These are phyloP conservation scores for Drechslerella coelobrocha DNA, from an alignment of 2,329 filamentous ascomycete genomes.

Conservation along the genomic window DNA sequence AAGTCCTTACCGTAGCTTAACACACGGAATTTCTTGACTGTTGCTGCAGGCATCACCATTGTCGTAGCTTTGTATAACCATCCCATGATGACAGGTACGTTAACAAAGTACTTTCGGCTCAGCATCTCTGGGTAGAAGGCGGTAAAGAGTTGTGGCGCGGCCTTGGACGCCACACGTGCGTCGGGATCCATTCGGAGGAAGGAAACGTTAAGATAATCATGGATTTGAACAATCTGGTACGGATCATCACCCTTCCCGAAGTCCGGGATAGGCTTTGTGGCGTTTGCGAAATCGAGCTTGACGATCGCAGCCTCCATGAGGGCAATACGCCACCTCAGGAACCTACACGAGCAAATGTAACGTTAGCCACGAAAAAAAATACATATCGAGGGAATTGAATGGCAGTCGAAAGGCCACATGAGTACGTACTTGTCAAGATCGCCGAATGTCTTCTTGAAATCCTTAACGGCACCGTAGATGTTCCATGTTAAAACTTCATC, in stretches of 20 bases:
- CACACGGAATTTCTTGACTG: conserved; percentile 79
- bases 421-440: conserved; percentile 75
- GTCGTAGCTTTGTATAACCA: conserved; percentile 81
- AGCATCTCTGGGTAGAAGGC: conserved; percentile 88
- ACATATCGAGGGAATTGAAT: background rate
- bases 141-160: conserved; percentile 81
- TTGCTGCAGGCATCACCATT: conserved; percentile 74
- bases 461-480: conserved; percentile 86
- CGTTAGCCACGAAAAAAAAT: background rate
- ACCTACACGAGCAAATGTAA: conserved; percentile 63
- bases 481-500: conserved; percentile 83
- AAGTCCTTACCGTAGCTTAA: conserved; percentile 76
- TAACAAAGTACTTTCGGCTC: conserved; percentile 92
- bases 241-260: conserved; percentile 70
- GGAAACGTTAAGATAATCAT: conserved; percentile 87
- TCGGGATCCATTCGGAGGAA: conserved; percentile 82
- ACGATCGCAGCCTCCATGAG: conserved; percentile 86
- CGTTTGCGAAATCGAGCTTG: conserved; percentile 73
- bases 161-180: conserved; percentile 76
- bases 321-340: conserved; percentile 86
- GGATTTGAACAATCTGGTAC: conserved; percentile 89
- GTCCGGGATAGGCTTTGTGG: conserved; percentile 74
- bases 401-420: background rate
- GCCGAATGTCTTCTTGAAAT: conserved; percentile 80
- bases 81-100: conserved; percentile 88